These are phyloP conservation scores for Lantana camara DNA, from an alignment of 257 asterid species.

Conservation along the genomic window DNA sequence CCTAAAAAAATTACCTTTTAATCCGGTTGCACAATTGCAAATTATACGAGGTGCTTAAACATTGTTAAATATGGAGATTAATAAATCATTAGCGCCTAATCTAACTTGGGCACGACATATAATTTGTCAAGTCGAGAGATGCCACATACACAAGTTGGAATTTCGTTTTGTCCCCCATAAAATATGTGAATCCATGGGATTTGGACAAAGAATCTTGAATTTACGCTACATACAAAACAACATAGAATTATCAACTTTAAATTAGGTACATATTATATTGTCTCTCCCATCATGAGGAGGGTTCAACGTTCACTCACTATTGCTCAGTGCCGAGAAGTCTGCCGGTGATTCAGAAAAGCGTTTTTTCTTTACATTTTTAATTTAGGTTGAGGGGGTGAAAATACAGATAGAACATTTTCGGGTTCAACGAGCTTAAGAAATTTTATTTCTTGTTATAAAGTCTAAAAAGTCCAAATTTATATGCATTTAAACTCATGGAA, in stretches of 20 bases:
- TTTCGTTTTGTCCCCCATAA: neutral
- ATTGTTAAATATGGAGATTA: neutral
- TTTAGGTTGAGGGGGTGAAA: too few relatives aligned
- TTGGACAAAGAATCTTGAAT: conserved; percentile 20
- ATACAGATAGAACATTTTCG: too few relatives aligned
- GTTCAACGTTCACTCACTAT: neutral
- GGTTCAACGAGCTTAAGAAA: too few relatives aligned
- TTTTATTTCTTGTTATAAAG: too few relatives aligned
- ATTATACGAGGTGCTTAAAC: conserved; percentile 12
- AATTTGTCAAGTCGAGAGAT: conserved; percentile 22
- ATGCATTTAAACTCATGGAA: too few relatives aligned
- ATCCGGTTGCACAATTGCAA: too few relatives aligned
- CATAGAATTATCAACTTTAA: neutral
- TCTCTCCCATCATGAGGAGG: too few relatives aligned
- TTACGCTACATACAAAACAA: neutral
- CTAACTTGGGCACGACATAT: conserved; percentile 12
- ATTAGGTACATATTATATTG: too few relatives aligned
- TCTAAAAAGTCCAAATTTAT: too few relatives aligned
- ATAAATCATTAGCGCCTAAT: conserved; percentile 12
- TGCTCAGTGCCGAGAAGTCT: conserved; percentile 1
- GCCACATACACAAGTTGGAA: conserved; percentile 27
- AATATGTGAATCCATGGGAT: neutral
- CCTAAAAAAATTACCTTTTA: too few relatives aligned
- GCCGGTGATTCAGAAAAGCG: conserved; percentile 22
- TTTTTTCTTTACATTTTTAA: too few relatives aligned